Base-by-base conservation (phyloP, 1,284 basidiomycete species). In the Dichomitus squalens region DNA sequence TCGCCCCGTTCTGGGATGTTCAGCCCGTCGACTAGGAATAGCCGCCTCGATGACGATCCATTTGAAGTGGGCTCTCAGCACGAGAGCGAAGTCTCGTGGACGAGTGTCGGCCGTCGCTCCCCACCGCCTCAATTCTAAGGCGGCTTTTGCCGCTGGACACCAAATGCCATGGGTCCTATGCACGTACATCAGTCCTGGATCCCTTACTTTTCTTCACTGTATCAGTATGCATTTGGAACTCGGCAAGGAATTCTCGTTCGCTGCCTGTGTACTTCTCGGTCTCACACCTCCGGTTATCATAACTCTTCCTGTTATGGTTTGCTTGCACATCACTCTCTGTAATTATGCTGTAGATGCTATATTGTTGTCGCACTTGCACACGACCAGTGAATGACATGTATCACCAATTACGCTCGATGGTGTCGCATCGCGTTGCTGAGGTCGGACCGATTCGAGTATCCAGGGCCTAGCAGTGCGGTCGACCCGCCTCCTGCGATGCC, bases 391-490 rank as follows among this genome's bases (percentile, higher is more conserved):
- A 47, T 47, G 27, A 20, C 44, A 47, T 33, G 29, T 47, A 31
- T 16, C 27, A 47, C 18, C n/a, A 47, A 25, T n/a, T 21, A 11
- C 9, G 27, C 27, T 31, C 43, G 43, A n/a, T 9, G 9, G 5
- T 27, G 5, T 46, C 12, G 12, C 18, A 29, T 27, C 14, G 43
- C n/a, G n/a, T n/a, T 46, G 12, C 40, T 41, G 16, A 12, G 31
- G 4, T 36, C 35, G 4, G 35, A 12, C 35, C 7, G 35, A 12
- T 36, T 4, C 16, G 12, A 36, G 4, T 43, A 16, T 64, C 82
- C 82, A 46, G 83, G 80, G 70, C 80, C 82, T 74, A 86, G 83
- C 71, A 88, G 86, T 86, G 86, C 86, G 81, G 85, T 84, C 68
- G 82, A 82, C 65, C 85, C 84, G 82, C 84, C 85, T 81, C 78